Base-by-base conservation (phyloP, 768 basidiomycete genomes). In the Tremella fuciformis region DNA sequence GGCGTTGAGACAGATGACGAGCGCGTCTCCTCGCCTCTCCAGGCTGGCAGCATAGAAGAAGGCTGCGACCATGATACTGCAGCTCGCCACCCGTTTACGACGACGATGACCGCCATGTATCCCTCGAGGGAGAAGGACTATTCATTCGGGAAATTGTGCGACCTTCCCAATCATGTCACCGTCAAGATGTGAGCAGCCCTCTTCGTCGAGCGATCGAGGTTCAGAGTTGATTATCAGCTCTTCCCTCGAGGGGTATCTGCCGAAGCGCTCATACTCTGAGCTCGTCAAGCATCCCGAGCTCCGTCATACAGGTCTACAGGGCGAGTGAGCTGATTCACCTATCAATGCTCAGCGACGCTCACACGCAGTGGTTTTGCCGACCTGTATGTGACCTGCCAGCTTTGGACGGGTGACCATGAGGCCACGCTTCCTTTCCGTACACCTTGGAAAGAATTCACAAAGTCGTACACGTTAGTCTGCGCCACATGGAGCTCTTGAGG, bases 381-480 rank as follows among this genome's bases (percentile, higher is more conserved):
- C 78, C 83, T 98, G 57, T 94, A 91, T 78, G 88, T 97, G 53
- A 91, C 89, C 11, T 88, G 90, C 73, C 89, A 94, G 73, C 85
- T 99, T 15, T 82, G 89, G 60, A 88, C 91, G 11, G 91, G 96
- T 74, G 94, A 94, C 76, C 91, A 92, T 70, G 90, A 89, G 0
- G 80, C 94, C 42, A 92, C 92, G 0, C 88, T 94, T 29, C 88
- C 91, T 0, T 91, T 89, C 75, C 85, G 89, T 39, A 97, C 94
- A 0, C 85, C 88, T 1, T 91, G 89, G 82, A 94, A 93, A 77
- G 83, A 89, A 1, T 96, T 96, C 81, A 90, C 88, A 79, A 85
- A 83, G 58, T 83, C 79, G 40, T 88, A 91, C 69, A 85, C 81
- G 89, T 90, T 62, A 59, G 85, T 69, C 13, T 38, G 22, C 11